Evolutionary conservation across 192 early-diverging fungal genomes (phyloP).

Genomic region (Coemansia sp.): DNA sequence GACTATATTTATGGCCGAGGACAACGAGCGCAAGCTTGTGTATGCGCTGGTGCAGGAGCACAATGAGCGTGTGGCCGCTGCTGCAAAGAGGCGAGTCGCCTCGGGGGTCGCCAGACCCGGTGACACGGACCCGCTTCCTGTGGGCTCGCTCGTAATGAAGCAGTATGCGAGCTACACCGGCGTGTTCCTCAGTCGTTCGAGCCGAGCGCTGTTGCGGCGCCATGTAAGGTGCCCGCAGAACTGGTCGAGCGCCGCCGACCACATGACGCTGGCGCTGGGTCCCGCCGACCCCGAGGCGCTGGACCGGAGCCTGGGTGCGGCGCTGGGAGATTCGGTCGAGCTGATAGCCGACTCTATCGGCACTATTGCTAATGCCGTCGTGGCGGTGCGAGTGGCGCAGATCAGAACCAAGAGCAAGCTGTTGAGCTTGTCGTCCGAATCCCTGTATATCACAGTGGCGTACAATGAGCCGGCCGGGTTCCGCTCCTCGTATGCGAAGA

Average conservation of each 20-base stretch:
- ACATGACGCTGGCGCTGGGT: slow-evolving; percentile 28
- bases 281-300: slow-evolving; percentile 16
- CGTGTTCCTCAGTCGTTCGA: slow-evolving; percentile 19
- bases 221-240: slow-evolving; percentile 29
- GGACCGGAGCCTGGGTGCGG: slow-evolving; percentile 15
- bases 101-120: not conserved
- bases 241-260: slow-evolving; percentile 27
- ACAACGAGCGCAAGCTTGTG: slow-evolving; percentile 39
- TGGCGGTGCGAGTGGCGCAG: slow-evolving; percentile 39
- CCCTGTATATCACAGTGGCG: slow-evolving; percentile 41
- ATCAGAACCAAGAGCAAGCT: not conserved
- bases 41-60: slow-evolving; percentile 37
- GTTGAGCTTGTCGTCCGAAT: not conserved
- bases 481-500: slow-evolving; percentile 5
- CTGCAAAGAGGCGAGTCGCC: not conserved
- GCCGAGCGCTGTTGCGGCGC: slow-evolving; percentile 14
- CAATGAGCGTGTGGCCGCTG: slow-evolving; percentile 26
- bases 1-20: slow-evolving; percentile 46
- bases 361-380: slow-evolving; percentile 14
- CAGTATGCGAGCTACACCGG: slow-evolving; percentile 21
- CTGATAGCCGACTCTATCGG: slow-evolving; percentile 39
- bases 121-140: slow-evolving; percentile 13
- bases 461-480: slow-evolving; percentile 34
- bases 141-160: slow-evolving; percentile 26
- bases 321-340: slow-evolving; percentile 30